A percentile compares a stretch with the other conserved stretches of the same genome.
Conservation (phyloP, 106 monocot genomes). For the Acorus calamus region DNA sequence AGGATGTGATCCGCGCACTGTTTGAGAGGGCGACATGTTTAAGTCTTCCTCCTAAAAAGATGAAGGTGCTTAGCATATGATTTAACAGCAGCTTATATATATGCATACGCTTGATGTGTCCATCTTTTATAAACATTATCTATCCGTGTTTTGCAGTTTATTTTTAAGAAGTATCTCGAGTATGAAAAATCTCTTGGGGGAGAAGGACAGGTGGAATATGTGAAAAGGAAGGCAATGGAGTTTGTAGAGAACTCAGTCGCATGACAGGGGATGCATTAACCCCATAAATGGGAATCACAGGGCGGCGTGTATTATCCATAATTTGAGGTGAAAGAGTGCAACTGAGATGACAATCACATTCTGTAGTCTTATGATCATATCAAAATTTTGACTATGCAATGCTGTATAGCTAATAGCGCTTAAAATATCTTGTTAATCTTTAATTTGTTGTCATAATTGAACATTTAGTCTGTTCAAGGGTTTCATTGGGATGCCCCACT, state of each 20-base stretch:
- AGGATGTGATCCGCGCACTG: constrained; percentile 54
- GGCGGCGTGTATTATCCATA: no score
- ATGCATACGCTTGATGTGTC: constrained; percentile 1
- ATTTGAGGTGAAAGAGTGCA: no score
- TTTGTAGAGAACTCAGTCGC: constrained; percentile 34
- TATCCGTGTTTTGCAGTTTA: constrained; percentile 26
- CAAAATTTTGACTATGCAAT: no score
- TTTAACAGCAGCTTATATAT: no score
- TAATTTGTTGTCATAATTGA: no score
- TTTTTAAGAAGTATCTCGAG: constrained; percentile 63
- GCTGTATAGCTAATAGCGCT: no score
- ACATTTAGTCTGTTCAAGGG: no score
- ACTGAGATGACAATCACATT: no score
- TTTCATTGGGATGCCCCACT: no score
- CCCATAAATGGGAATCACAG: no score
- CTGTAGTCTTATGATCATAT: no score
- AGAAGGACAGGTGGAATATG: constrained; percentile 44
- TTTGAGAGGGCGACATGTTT: constrained; percentile 87
- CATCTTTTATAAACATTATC: neutral
- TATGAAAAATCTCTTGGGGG: constrained; percentile 40
- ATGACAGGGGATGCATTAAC: neutral
- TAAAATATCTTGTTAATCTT: no score
- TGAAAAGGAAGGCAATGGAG: constrained; percentile 49
- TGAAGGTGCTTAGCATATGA: constrained; percentile 37
- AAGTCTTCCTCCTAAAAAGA: constrained; percentile 73